These are phyloP conservation scores for Elongisporangium prolatum DNA, from an alignment of 352 stramenopile genomes.

Conservation along the genomic window DNA sequence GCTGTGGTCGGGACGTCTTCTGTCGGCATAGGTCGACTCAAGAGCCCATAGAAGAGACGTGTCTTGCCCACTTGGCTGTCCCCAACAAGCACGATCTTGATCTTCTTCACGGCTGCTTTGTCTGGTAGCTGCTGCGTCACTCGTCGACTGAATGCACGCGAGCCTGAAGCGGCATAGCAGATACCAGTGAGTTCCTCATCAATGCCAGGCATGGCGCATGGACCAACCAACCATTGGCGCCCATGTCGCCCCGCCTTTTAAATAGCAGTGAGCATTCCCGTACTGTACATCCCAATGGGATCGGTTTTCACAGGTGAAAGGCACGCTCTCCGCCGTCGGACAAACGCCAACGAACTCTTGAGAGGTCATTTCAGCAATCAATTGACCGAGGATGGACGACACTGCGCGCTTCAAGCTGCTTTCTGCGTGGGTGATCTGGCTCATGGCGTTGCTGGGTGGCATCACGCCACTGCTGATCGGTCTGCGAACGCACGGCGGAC, in stretches of 20 bases:
- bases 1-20: slow-evolving; percentile 30
- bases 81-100: slow-evolving; percentile 52
- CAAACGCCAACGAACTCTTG: background rate
- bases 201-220: no score
- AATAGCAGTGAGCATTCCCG: slow-evolving; percentile 2
- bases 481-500: slow-evolving; percentile 26
- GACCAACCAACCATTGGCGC: background rate
- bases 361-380: slow-evolving; percentile 2
- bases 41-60: slow-evolving; percentile 41
- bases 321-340: slow-evolving; percentile 7
- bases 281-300: slow-evolving; percentile 1
- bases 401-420: slow-evolving; percentile 66
- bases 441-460: slow-evolving; percentile 47
- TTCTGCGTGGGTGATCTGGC: slow-evolving; percentile 50
- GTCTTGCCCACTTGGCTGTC: slow-evolving; percentile 42
- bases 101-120: slow-evolving; percentile 13
- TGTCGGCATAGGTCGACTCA: slow-evolving; percentile 15
- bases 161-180: slow-evolving; percentile 7
- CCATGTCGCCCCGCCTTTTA: background rate
- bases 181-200: background rate
- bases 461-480: slow-evolving; percentile 44
- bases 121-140: slow-evolving; percentile 8
- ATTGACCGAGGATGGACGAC: slow-evolving; percentile 24
- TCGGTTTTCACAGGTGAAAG: background rate
- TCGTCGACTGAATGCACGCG: slow-evolving; percentile 9